Conservation (phyloP, 1,139 yeast genomes). For the Pichia sp. region DNA sequence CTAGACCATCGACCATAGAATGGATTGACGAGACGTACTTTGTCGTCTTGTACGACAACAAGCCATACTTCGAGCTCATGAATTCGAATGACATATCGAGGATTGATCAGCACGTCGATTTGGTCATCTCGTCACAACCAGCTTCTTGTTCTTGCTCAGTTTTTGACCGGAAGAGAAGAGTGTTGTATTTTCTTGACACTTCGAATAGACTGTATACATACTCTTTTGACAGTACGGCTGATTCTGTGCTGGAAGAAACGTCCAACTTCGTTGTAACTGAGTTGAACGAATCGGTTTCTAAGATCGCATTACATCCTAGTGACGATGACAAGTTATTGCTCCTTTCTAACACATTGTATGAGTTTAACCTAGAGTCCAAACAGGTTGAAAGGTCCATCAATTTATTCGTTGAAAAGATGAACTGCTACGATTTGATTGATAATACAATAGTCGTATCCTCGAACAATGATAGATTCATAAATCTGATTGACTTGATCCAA, state of each 20-base stretch:
- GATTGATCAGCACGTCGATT: constrained; percentile 7
- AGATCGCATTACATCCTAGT: constrained; percentile 2
- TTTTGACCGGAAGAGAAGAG: not conserved
- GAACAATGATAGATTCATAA: constrained; percentile 70
- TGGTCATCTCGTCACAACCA: constrained; percentile 10
- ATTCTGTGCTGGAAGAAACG: constrained; percentile 1
- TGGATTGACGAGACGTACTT: constrained; percentile 15
- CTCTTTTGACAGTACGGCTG: constrained; percentile 9
- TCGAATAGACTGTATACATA: constrained; percentile 17
- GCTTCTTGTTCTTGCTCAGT: constrained; percentile 13
- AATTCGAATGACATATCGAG: constrained; percentile 7
- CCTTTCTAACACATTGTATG: constrained; percentile 51
- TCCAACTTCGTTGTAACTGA: constrained; percentile 11
- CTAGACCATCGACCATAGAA: constrained; percentile 9
- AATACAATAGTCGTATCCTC: constrained; percentile 63
- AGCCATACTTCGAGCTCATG: constrained; percentile 16
- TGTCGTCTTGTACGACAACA: constrained; percentile 12
- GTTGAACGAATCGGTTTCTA: constrained; percentile 10
- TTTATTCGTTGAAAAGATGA: constrained; percentile 36
- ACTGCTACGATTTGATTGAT: constrained; percentile 17
- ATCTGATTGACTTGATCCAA: constrained; percentile 52
- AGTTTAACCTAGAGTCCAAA: constrained; percentile 40
- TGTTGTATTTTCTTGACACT: constrained; percentile 14
- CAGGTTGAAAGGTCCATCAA: constrained; percentile 34
- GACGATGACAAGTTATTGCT: constrained; percentile 9